Percentiles rank a stretch among this genome's conserved stretches.
Evolutionary conservation across 441 rosid species (phyloP).

Genomic region (Euphorbia celastroides): DNA sequence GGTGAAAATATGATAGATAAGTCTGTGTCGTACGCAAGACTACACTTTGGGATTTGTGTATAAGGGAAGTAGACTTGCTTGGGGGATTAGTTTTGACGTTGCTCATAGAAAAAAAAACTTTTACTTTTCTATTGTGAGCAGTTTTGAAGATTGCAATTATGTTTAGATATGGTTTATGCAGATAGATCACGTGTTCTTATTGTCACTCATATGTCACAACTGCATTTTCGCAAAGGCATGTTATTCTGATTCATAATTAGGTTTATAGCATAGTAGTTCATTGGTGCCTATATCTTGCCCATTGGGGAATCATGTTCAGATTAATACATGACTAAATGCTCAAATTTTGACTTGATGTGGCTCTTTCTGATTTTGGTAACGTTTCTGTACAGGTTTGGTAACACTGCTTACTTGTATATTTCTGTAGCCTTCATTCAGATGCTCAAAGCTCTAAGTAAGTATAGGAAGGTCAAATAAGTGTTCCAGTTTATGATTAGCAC

Average conservation of each 20-base stretch:
- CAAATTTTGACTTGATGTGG: not conserved
- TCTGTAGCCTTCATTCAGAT: constrained; percentile 99
- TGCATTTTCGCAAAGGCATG: not conserved
- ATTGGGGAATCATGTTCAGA: not conserved
- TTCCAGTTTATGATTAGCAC: constrained; percentile 11
- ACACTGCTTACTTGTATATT: constrained; percentile 92
- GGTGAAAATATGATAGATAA: constrained; percentile 1
- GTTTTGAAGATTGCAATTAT: not conserved
- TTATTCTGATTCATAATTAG: not conserved
- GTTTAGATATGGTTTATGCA: constrained; percentile 6
- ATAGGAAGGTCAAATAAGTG: constrained; percentile 15
- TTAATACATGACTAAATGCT: not conserved
- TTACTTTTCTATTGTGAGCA: too few species aligned
- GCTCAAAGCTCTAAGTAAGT: constrained; percentile 98
- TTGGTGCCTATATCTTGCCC: too few species aligned
- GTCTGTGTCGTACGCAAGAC: not conserved
- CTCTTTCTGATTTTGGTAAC: constrained; percentile 13
- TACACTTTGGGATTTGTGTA: not conserved
- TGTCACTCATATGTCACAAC: not conserved
- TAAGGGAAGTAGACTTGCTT: not conserved
- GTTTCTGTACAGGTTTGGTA: constrained; percentile 73
- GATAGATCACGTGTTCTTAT: not conserved
- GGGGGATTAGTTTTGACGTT: not conserved
- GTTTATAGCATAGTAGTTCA: not conserved
- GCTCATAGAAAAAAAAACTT: not conserved